Evolutionary conservation across 2,329 filamentous ascomycete species (phyloP), one percentile per base, ranked within the genome.

Genomic region (Venturiaceae sp.): DNA sequence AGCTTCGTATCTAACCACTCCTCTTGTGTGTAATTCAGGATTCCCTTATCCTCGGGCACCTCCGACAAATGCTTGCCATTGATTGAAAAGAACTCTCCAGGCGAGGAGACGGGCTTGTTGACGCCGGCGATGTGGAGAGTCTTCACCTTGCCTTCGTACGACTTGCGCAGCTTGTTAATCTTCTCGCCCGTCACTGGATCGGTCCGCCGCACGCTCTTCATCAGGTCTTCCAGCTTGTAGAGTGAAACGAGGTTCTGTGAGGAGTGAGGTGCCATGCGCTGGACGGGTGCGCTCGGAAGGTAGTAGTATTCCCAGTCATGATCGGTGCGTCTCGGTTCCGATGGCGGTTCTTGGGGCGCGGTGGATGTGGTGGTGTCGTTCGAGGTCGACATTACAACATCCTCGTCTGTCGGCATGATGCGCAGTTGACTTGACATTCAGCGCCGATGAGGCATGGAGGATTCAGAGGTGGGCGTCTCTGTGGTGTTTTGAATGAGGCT

Each of bases 111-210:
- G 16, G 76, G 70, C 65, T 80, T 79, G 60, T 76, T 75, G 62
- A 75, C 75, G 53, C 79, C 79, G 28, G 75, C 72, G 16, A 80
- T 71, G 46, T 72, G 71, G 59, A 81, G 67, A 39, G 68, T 68
- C 64, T 79, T 79, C 60, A 80, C 75, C 62, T 80, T 78, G 53
- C 75, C 75, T 64, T 79, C 78, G 64, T 81, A 81, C 34, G 77
- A 79, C 64, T 80, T 81, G 39, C 83, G 75, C 44, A 86, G 73
- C 66, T 82, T 80, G 70, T 85, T 79, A 61, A 77, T 85, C 72
- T 86, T 86, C 66, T 84, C 82, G 61, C 83, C 83, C n/a, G 82
- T 84, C 21, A 75, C 69, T 16, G 82, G 81, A 67, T 86, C 81
- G 54, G 74, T 77, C 57, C 83, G 75, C 60, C 80, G 81, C 62